Evolutionary conservation across 1,139 yeast genomes (phyloP).

Genomic region (Zygoascus hellenicus): DNA sequence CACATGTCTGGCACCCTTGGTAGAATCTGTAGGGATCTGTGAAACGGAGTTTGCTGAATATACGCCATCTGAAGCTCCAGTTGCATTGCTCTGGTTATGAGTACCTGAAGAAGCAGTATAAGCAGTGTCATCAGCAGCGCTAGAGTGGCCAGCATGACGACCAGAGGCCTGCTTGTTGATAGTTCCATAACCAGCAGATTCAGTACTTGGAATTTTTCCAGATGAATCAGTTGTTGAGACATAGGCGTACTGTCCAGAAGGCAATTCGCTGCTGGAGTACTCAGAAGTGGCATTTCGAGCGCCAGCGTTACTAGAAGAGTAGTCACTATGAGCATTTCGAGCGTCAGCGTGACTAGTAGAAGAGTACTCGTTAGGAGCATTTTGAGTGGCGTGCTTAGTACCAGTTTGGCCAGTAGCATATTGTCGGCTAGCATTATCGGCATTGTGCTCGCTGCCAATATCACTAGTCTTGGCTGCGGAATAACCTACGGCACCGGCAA

Average conservation of each 20-base stretch:
- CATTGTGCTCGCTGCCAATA: not conserved
- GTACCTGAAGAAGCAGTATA: not conserved
- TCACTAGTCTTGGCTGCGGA: not conserved
- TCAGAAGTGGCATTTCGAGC: slow-evolving; percentile 13
- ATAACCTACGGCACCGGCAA: not conserved
- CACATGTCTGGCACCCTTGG: not conserved
- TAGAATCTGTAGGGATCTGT: not conserved
- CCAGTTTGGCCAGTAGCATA: slow-evolving; percentile 1
- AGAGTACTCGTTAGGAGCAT: too few species aligned
- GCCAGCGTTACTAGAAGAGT: slow-evolving; percentile 10
- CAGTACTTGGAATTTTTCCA: too few species aligned
- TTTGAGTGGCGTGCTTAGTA: too few species aligned
- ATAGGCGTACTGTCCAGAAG: too few species aligned
- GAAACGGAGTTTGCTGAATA: not conserved
- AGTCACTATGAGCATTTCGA: not conserved
- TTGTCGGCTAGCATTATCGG: not conserved
- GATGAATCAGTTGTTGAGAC: too few species aligned
- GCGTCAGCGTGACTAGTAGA: not conserved
- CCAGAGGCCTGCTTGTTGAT: too few species aligned
- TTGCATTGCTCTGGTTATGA: not conserved
- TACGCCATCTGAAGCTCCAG: not conserved
- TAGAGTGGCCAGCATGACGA: not conserved
- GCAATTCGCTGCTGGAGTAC: not conserved
- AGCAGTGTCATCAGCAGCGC: not conserved
- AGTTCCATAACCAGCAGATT: not conserved